Percentiles rank a stretch among this genome's conserved stretches.
phyloP scores from a whole-genome alignment of 2,329 filamentous ascomycete genomes.

The Trichoderma cornu-damae region DNA sequence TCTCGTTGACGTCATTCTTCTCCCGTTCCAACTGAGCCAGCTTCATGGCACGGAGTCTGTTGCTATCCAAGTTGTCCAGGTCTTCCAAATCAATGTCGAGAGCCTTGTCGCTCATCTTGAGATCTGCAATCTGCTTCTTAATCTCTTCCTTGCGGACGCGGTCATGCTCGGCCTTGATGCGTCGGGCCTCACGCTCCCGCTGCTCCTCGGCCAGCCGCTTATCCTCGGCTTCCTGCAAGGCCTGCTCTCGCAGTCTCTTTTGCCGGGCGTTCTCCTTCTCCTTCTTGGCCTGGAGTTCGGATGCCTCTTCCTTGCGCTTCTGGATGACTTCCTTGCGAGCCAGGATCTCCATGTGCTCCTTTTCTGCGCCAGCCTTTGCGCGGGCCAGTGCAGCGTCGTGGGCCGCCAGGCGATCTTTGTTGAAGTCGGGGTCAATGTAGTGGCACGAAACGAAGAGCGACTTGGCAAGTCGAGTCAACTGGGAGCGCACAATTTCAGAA shows the following conservation, averaged over 20 bases:
- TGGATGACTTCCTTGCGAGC: conserved; percentile 86
- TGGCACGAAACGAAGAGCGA: conserved; percentile 89
- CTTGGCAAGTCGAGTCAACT: conserved; percentile 86
- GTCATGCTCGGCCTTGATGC: conserved; percentile 80
- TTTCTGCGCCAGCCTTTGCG: conserved; percentile 79
- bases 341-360: conserved; percentile 82
- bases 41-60: conserved; percentile 89
- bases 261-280: conserved; percentile 89
- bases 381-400: conserved; percentile 75
- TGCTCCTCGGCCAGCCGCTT: conserved; percentile 88
- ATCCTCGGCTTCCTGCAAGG: conserved; percentile 83
- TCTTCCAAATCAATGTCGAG: conserved; percentile 72
- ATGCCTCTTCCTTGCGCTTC: conserved; percentile 95
- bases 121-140: conserved; percentile 84
- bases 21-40: conserved; percentile 93
- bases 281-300: conserved; percentile 77
- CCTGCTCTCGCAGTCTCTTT: conserved; percentile 80
- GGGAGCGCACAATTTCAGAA: conserved; percentile 93
- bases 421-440: conserved; percentile 89
- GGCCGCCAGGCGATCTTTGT: conserved; percentile 71
- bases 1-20: conserved; percentile 93
- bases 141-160: conserved; percentile 89
- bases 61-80: conserved; percentile 80
- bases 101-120: conserved; percentile 80
- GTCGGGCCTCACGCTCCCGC: conserved; percentile 80